phyloP scores from a whole-genome alignment of 257 asterid genomes.

The Solanum tarapatanum region DNA sequence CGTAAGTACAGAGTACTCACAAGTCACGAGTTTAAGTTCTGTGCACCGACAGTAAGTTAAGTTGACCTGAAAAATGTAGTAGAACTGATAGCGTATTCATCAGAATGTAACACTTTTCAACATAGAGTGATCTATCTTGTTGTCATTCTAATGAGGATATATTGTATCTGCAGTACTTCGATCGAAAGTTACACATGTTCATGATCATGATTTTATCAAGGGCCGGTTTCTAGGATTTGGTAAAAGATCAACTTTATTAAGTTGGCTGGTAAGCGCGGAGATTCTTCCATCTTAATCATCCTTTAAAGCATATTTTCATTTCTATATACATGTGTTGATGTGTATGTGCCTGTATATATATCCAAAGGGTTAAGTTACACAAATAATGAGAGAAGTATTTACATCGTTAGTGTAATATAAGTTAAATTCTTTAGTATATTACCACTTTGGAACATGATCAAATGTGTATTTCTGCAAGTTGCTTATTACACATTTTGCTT shows the following conservation, averaged over 20 bases:
- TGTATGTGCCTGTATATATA: background rate
- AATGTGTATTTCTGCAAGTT: background rate
- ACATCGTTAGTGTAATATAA: background rate
- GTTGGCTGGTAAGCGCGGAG: conserved; percentile 49
- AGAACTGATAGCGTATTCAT: background rate
- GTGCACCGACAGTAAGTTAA: background rate
- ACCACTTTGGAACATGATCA: background rate
- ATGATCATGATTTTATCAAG: conserved; percentile 40
- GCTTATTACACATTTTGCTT: background rate
- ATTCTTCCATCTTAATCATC: background rate
- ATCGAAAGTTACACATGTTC: background rate
- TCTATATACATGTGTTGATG: background rate
- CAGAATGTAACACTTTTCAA: background rate
- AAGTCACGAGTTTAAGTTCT: background rate
- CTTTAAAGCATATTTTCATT: background rate
- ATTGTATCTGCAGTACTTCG: background rate
- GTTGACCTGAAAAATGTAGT: background rate
- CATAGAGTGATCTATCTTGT: background rate
- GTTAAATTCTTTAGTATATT: background rate
- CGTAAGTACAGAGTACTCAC: background rate
- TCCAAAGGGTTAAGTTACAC: background rate
- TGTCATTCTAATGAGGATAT: background rate
- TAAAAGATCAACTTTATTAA: conserved; percentile 17
- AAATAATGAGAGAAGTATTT: background rate
- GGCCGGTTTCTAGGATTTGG: conserved; percentile 30